These are phyloP conservation scores for Mallotus japonicus DNA, from an alignment of 441 rosid genomes.

Conservation along the genomic window DNA sequence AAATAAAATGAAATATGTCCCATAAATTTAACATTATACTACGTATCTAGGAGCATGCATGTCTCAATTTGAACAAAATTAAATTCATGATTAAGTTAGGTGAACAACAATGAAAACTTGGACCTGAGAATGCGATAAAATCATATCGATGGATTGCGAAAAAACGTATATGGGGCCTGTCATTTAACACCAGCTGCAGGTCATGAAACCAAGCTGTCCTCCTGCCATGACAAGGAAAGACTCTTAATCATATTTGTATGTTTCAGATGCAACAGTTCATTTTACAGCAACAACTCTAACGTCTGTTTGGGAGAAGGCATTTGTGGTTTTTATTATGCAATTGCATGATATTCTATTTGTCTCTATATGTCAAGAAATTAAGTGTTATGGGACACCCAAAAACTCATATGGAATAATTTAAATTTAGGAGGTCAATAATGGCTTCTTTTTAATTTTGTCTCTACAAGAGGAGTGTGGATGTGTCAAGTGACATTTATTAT, in stretches of 20 bases:
- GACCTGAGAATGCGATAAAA: background rate
- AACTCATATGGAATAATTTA: background rate
- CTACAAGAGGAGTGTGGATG: no score
- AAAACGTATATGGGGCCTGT: background rate
- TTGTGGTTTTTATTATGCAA: background rate
- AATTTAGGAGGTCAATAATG: background rate
- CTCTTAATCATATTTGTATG: background rate
- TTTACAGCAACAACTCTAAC: background rate
- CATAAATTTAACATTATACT: no score
- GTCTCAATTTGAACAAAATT: no score
- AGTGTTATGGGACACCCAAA: background rate
- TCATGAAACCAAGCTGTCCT: constrained; percentile 22
- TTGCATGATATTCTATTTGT: constrained; percentile 19
- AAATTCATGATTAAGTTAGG: background rate
- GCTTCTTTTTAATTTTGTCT: background rate
- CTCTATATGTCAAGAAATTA: background rate
- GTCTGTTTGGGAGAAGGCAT: background rate
- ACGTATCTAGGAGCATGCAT: no score
- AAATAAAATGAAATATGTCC: no score
- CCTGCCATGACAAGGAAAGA: constrained; percentile 23
- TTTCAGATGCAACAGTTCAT: background rate
- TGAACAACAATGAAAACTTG: background rate
- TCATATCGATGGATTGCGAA: no score
- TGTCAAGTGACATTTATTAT: background rate
- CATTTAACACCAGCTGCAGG: background rate